A percentile compares a stretch with the other conserved stretches of the same genome.
These are phyloP conservation scores for Penicillium hesseltinei DNA, from an alignment of 2,329 filamentous ascomycete species.

Conservation along the genomic window DNA sequence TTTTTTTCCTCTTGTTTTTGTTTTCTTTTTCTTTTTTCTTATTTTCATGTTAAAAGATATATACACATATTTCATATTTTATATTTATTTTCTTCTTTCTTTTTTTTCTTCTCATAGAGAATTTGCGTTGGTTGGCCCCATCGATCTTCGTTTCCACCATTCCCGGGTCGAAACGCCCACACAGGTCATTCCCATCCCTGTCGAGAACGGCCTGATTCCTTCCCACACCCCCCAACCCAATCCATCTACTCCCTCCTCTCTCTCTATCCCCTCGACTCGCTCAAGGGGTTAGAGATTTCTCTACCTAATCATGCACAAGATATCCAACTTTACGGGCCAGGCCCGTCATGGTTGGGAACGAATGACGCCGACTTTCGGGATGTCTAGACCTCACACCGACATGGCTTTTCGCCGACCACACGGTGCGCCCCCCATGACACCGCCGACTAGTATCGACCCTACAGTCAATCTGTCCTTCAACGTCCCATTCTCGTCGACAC, in stretches of 20 bases:
- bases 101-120: constrained; percentile 9
- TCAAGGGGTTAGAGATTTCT: constrained; percentile 38
- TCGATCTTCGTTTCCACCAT: constrained; percentile 32
- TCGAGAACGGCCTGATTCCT: constrained; percentile 28
- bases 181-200: constrained; percentile 36
- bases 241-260: constrained; percentile 24
- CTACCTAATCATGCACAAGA: constrained; percentile 59
- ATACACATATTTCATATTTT: background rate
- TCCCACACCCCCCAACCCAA: constrained; percentile 5
- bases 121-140: constrained; percentile 21
- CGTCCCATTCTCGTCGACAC: constrained; percentile 88
- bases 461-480: constrained; percentile 95
- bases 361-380: constrained; percentile 65
- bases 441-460: constrained; percentile 69
- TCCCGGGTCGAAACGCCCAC: constrained; percentile 28
- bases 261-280: constrained; percentile 35
- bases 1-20: background rate
- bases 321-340: constrained; percentile 65
- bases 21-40: background rate
- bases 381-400: constrained; percentile 59
- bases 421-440: constrained; percentile 53
- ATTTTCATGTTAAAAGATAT: background rate
- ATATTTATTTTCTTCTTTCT: background rate
- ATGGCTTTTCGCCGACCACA: constrained; percentile 58
- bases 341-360: constrained; percentile 67